Conservation (phyloP, 441 rosid genomes). For the Rhodomyrtus psidioides region DNA sequence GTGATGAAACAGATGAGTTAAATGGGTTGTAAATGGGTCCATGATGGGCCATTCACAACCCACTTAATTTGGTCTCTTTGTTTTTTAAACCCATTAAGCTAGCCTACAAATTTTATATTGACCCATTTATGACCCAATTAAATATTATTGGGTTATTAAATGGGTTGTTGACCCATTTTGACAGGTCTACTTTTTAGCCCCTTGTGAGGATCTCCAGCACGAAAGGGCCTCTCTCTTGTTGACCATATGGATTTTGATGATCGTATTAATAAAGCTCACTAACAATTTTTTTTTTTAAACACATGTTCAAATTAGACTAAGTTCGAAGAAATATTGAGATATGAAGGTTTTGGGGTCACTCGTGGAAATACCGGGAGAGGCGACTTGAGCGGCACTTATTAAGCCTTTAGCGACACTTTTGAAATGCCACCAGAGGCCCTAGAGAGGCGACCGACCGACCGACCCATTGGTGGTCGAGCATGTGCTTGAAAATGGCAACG, state of each 20-base stretch:
- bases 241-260: not conserved
- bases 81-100: no score
- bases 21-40: no score
- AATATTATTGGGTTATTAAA: no score
- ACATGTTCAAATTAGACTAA: not conserved
- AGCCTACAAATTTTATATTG: no score
- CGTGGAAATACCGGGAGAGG: not conserved
- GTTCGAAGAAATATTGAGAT: not conserved
- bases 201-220: accelerated
- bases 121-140: no score
- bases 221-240: not conserved
- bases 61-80: no score
- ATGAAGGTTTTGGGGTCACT: not conserved
- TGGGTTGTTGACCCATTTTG: no score
- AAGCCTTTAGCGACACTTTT: not conserved
- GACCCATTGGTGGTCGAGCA: no score
- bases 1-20: no score
- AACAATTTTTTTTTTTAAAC: not conserved
- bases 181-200: not conserved
- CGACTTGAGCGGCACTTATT: not conserved
- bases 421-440: accelerated
- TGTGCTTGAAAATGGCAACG: no score
- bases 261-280: not conserved
- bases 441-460: no score
- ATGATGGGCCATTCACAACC: no score